A percentile compares a stretch with the other conserved stretches of the same genome.
Conservation (phyloP, 169 alveolate species). For the Plasmodium vivax region DNA sequence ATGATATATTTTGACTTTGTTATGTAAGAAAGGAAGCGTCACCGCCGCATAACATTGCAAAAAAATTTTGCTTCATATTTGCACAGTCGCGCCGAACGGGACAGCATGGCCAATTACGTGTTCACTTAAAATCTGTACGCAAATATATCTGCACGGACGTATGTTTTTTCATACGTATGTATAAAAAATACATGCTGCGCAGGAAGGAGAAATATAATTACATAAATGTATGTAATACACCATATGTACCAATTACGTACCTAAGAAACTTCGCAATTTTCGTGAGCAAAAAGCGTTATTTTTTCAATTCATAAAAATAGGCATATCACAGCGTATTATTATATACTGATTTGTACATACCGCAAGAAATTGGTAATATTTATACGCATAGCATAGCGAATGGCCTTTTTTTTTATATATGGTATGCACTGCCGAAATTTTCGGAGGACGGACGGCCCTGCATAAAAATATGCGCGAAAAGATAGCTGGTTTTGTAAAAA, state of each 20-base stretch:
- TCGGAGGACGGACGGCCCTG: background rate
- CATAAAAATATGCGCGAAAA: background rate
- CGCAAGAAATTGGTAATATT: background rate
- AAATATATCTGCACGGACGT: background rate
- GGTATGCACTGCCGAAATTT: background rate
- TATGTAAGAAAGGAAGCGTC: background rate
- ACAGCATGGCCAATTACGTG: background rate
- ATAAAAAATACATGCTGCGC: background rate
- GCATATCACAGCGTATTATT: background rate
- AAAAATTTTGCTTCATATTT: background rate
- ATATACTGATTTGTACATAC: background rate
- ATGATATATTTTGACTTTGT: background rate
- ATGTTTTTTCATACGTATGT: background rate
- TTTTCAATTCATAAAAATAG: background rate
- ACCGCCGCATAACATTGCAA: background rate
- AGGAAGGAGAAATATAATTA: background rate
- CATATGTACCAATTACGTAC: background rate
- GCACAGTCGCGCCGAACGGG: background rate
- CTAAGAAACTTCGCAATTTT: background rate
- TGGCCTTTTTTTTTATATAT: background rate
- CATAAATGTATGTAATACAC: background rate
- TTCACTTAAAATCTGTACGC: background rate
- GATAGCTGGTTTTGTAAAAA: background rate
- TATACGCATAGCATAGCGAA: background rate
- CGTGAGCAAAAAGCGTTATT: background rate